Percentiles rank a stretch among this genome's conserved stretches.
Conservation (phyloP, 2,329 filamentous ascomycete species). For the Aspergillus aculeatus region DNA sequence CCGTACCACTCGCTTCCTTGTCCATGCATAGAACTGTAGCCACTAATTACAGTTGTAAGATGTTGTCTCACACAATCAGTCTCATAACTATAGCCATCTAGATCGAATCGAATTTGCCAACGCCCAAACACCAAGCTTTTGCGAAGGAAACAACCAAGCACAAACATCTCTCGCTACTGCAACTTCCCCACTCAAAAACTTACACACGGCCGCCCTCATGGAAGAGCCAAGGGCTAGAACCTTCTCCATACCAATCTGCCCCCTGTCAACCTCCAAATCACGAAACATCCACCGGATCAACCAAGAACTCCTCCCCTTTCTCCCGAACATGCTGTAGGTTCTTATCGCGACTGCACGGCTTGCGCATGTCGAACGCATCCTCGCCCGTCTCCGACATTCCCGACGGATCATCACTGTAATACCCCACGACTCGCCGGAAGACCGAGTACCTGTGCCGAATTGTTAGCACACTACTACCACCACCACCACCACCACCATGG, state of each 20-base stretch:
- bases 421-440: constrained; percentile 82
- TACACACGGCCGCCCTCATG: constrained; percentile 3
- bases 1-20: background rate
- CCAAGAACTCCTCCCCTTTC: constrained; percentile 74
- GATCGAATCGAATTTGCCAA: background rate
- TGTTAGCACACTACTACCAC: background rate
- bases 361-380: constrained; percentile 97
- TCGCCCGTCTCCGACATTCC: constrained; percentile 60
- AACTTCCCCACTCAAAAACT: background rate
- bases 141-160: background rate
- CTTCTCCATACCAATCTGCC: background rate
- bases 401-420: constrained; percentile 84
- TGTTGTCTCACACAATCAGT: background rate
- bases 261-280: constrained; percentile 14
- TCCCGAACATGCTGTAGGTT: constrained; percentile 72
- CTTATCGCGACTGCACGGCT: constrained; percentile 78
- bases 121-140: background rate
- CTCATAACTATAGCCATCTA: background rate
- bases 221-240: background rate
- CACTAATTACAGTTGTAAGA: background rate
- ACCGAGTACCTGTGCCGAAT: constrained; percentile 63
- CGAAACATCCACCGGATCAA: constrained; percentile 80
- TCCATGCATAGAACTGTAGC: background rate
- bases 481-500: background rate
- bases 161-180: background rate